phyloP scores from a whole-genome alignment of 805 yeast genomes.

The Saccharomycopsis oosterbeekiorum region DNA sequence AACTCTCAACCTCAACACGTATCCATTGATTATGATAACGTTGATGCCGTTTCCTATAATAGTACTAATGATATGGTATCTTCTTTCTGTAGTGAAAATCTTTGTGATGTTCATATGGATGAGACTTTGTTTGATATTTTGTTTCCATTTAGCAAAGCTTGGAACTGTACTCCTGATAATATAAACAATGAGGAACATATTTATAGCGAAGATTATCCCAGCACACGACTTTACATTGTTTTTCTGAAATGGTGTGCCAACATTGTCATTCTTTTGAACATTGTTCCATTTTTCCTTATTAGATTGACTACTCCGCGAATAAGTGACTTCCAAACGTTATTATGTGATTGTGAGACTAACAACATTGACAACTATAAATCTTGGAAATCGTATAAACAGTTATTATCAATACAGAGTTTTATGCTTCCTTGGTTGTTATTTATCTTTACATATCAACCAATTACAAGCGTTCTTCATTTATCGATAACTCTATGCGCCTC shows the following conservation, averaged over 20 bases:
- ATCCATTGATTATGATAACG: not conserved
- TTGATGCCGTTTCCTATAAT: not conserved
- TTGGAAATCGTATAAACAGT: not conserved
- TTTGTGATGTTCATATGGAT: not conserved
- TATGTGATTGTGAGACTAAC: not conserved
- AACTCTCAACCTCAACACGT: not conserved
- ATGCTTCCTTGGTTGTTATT: not conserved
- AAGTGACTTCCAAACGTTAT: not conserved
- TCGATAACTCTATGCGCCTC: not conserved
- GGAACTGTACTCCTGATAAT: not conserved
- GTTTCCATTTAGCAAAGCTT: conserved; percentile 3
- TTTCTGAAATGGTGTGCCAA: conserved; percentile 1
- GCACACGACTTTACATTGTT: not conserved
- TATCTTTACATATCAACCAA: not conserved
- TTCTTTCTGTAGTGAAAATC: not conserved
- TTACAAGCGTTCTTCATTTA: not conserved
- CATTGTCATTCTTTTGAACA: not conserved
- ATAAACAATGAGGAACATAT: not conserved
- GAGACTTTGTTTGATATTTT: conserved; percentile 1
- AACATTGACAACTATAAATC: not conserved
- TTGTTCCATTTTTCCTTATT: conserved; percentile 11
- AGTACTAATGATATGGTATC: not conserved
- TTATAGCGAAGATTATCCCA: not conserved
- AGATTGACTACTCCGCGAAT: conserved; percentile 7
- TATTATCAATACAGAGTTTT: not conserved